These are phyloP conservation scores for Kluyveromyces siamensis DNA, from an alignment of 805 yeast species.

Conservation along the genomic window DNA sequence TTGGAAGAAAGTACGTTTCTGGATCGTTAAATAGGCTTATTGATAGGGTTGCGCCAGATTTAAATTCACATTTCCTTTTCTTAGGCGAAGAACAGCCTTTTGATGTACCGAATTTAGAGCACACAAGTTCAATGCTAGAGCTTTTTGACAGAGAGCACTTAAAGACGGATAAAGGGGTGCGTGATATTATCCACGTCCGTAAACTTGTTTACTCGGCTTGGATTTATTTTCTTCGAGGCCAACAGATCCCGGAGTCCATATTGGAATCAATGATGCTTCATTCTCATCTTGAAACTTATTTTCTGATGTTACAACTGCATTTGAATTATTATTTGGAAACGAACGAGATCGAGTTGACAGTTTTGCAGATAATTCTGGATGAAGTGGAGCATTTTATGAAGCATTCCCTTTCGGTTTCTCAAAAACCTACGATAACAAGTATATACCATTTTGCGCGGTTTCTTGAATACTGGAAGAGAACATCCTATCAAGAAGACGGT, in stretches of 20 bases:
- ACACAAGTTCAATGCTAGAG: neutral
- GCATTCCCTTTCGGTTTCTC: neutral
- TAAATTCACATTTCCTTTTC: neutral
- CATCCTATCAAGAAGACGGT: neutral
- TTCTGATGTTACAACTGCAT: slow-evolving; percentile 1
- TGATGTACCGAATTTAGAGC: neutral
- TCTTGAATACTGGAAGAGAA: neutral
- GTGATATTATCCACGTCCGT: neutral
- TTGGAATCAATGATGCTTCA: neutral
- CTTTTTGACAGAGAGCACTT: neutral
- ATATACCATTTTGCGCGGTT: slow-evolving; percentile 2
- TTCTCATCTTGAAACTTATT: slow-evolving; percentile 1
- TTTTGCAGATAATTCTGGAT: neutral
- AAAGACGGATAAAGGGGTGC: neutral
- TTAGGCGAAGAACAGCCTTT: neutral
- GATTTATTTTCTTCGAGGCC: neutral
- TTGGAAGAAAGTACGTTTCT: neutral
- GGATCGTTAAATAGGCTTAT: slow-evolving; percentile 1
- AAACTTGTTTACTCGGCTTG: neutral
- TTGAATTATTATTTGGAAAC: neutral
- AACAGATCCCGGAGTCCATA: neutral
- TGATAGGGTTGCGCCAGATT: slow-evolving; percentile 2
- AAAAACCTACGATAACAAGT: neutral
- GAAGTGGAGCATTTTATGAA: neutral
- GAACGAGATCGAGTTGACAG: neutral